Evolutionary conservation across 768 basidiomycete genomes (phyloP), one percentile per base, ranked within the genome.

Genomic region (Chalciporus pseudorubinellus): DNA sequence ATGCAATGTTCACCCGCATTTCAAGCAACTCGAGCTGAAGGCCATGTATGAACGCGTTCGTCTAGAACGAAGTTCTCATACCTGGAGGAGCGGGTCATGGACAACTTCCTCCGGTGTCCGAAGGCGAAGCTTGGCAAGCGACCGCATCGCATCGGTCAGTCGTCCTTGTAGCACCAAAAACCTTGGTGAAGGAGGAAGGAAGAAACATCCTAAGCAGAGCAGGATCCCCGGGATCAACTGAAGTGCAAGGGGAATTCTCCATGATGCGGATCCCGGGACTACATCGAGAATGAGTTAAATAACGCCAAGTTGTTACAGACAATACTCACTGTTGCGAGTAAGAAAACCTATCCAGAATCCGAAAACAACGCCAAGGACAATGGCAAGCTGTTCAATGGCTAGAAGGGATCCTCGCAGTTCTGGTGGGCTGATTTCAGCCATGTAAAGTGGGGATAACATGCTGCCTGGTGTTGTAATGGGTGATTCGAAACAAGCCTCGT

Each of bases 291-390:
- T 46, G 11, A 41, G 26, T 49, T 43, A 49, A 43, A 31, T 22
- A 1, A 18, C 20, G 19, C 20, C n/a, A 43, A 13, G 39, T 39
- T 31, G 45, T 24, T 14, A n/a, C 28, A 16, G 1, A 34, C 31
- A 10, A 14, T 3, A 69, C 81, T 31, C 59, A 87, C 87, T 60
- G 19, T 77, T 66, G 13, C 89, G 81, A 0, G 89, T 92, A 39
- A 80, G 60, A 61, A 87, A 92, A 0, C 89, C 90, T 4, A 80
- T 77, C 89, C 90, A 92, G 59, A 92, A 92, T 3, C 89, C 89
- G 13, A 88, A 69, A 0, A 92, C 88, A 6, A 90, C 89, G 3
- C 89, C 90, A 0, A 86, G 70, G 13, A 92, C 89, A 44, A 92
- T 92, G 18, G 85, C 81, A 39, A 90, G 77, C 52, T 92, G 89